Percentiles rank a stretch among this genome's conserved stretches.
These are phyloP conservation scores for Limtongia smithiae DNA, from an alignment of 805 yeast species.

Conservation along the genomic window DNA sequence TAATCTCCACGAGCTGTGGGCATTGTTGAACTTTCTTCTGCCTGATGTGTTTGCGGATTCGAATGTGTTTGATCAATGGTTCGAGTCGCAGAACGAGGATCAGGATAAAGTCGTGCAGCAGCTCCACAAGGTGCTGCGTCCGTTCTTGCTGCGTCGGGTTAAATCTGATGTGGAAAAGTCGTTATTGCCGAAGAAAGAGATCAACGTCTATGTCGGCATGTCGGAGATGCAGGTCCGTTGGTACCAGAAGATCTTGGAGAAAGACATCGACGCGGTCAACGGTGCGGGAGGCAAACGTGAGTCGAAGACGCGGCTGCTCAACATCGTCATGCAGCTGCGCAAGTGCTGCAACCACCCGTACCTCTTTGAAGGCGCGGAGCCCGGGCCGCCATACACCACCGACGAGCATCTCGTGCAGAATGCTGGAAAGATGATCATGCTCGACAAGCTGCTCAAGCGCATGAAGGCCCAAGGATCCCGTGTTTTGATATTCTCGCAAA, in stretches of 20 bases:
- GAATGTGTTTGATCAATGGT: conserved; percentile 88
- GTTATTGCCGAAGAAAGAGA: conserved; percentile 82
- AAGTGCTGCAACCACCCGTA: conserved; percentile 98
- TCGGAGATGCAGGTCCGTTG: conserved; percentile 90
- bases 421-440: conserved; percentile 83
- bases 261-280: conserved; percentile 93
- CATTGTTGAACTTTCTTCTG: conserved; percentile 77
- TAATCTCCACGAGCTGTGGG: conserved; percentile 95
- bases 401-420: conserved; percentile 91
- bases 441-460: conserved; percentile 76
- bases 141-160: conserved; percentile 83
- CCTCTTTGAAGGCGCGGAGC: conserved; percentile 97
- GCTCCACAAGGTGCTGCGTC: conserved; percentile 80
- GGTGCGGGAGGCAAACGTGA: conserved; percentile 94
- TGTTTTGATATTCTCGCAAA: conserved; percentile 87
- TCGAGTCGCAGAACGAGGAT: conserved; percentile 52
- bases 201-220: conserved; percentile 89
- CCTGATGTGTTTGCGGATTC: conserved; percentile 96
- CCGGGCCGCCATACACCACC: conserved; percentile 95
- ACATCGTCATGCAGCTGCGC: conserved; percentile 93
- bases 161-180: conserved; percentile 92
- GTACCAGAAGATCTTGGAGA: conserved; percentile 84
- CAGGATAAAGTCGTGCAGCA: conserved; percentile 86
- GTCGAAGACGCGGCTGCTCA: conserved; percentile 82
- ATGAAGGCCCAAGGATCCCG: conserved; percentile 76